Evolutionary conservation across 371 early-diverging fungal genomes (phyloP), one percentile per base, ranked within the genome.

Genomic region (Funneliformis caledonium): DNA sequence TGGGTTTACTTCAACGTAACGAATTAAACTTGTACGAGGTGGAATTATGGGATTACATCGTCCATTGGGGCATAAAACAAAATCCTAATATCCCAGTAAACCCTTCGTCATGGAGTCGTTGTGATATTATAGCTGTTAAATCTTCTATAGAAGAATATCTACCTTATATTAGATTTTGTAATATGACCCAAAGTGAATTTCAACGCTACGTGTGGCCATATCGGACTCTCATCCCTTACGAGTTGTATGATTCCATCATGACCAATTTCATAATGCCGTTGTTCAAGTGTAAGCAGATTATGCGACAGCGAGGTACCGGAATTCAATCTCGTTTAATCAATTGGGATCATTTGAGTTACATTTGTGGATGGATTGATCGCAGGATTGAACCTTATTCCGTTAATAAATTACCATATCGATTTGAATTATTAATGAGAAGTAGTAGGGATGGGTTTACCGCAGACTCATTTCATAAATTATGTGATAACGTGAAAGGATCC

Each of bases 61-160:
- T 80, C 43, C 16, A 70, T 31, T 80, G 80, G 80, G 80, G 80
- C 22, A 72, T 68, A 16, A 50, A 2, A 7, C 68, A 80, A 52
- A 72, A 68, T 48, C 43, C 56, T 56, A 56, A 56, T 56, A 16
- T 56, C 0, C 19, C 56, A 56, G 19, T 19, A 56, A 6, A 56
- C 16, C 56, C 56, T 56, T 0, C 19, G 7, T 56, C 1, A 56
- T 56, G 56, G 56, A 56, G 19, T 16, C 7, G 4, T 19, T 4
- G 6, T 56, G 56, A 56, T 56, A 1, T 56, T 56, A 56, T 16
- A 6, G 56, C 56, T 56, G 56, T 56, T 56, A 16, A 56, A 56
- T 19, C 14, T 56, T 56, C 56, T 3, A 56, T 56, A 16, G 16
- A 19, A 56, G 56, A 56, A 19, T 56, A 56, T 56, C 14, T 56